phyloP scores from a whole-genome alignment of 2,329 filamentous ascomycete species.

The Amphichorda felina region DNA sequence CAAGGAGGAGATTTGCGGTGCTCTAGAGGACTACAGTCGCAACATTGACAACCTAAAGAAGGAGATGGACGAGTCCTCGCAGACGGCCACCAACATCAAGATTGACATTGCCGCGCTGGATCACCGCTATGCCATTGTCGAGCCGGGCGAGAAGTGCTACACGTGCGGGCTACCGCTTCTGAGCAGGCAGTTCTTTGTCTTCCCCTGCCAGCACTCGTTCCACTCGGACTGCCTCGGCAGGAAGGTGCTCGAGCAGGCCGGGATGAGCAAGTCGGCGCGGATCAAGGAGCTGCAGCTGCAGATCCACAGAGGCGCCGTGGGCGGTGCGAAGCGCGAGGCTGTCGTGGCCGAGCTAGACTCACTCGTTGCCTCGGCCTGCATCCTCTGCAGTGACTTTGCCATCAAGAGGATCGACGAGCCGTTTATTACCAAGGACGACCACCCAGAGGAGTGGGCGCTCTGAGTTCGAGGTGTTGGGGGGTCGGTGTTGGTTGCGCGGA shows the following conservation, averaged over 20 bases:
- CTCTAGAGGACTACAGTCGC: slow-evolving; percentile 84
- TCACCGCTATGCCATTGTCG: slow-evolving; percentile 87
- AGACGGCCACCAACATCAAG: slow-evolving; percentile 84
- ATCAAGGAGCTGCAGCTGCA: slow-evolving; percentile 80
- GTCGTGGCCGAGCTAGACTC: slow-evolving; percentile 83
- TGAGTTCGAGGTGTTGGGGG: slow-evolving; percentile 16
- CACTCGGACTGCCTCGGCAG: slow-evolving; percentile 88
- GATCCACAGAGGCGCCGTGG: slow-evolving; percentile 64
- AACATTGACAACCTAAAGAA: slow-evolving; percentile 80
- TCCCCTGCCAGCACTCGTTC: slow-evolving; percentile 96
- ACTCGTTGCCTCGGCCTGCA: slow-evolving; percentile 82
- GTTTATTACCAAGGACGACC: slow-evolving; percentile 65
- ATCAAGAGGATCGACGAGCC: slow-evolving; percentile 92
- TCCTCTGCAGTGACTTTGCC: slow-evolving; percentile 87
- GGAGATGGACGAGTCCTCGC: slow-evolving; percentile 91
- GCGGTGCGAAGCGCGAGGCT: slow-evolving; percentile 62
- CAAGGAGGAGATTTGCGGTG: slow-evolving; percentile 93
- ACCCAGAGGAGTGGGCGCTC: slow-evolving; percentile 69
- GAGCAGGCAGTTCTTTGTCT: slow-evolving; percentile 92
- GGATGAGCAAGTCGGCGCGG: slow-evolving; percentile 60
- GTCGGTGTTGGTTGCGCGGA: background rate
- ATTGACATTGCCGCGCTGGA: slow-evolving; percentile 78
- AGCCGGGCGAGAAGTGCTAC: slow-evolving; percentile 91
- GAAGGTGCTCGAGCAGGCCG: slow-evolving; percentile 73
- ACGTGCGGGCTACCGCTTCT: slow-evolving; percentile 76